Evolutionary conservation across 345 rosid genomes (phyloP), one percentile per base, ranked within the genome.

Genomic region (Moricandia moricandioides): DNA sequence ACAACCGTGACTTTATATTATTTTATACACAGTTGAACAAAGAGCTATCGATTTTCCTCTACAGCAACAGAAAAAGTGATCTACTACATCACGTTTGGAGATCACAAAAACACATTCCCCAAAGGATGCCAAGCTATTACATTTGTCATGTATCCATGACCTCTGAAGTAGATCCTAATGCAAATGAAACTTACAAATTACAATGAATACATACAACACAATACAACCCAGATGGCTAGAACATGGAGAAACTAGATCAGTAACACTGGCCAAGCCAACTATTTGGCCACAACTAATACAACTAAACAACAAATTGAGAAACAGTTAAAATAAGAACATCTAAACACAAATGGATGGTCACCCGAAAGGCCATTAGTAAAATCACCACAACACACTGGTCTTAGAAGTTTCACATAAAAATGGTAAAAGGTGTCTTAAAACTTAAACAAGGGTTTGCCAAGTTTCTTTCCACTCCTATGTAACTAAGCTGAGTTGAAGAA

Each of bases 211-310:
- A 66, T 65, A 77, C 67, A 70, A 49, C 4, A 21, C 24, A 62
- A 40, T 69, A 76, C 62, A 77, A 58, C 71, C 16, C 71, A 77
- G 18, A 64, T 24, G 75, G 65, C 70, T 62, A 49, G 65, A 65
- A 71, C 72, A 71, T 58, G 55, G 37, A 17, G 76, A 71, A 77
- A 65, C 34, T 27, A 71, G 45, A 65, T 65, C 68, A 49, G 68
- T 29, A 71, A 24, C 77, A 66, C 73, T 66, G 57, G 77, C 68
- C 58, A 59, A 24, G 68, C 81, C 67, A 71, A 57, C 71, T 64
- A 77, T 33, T 63, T 64, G 74, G 80, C 80, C 63, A 58, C 39
- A 71, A 71, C 76, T 71, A 78, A 49, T 65, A 71, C 80, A 77
- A 65, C 71, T 70, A 77, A 35, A 71, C 27, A 58, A 70, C 69